phyloP scores from a whole-genome alignment of 73 alveolate species.

The Paramecium pentaurelia region DNA sequence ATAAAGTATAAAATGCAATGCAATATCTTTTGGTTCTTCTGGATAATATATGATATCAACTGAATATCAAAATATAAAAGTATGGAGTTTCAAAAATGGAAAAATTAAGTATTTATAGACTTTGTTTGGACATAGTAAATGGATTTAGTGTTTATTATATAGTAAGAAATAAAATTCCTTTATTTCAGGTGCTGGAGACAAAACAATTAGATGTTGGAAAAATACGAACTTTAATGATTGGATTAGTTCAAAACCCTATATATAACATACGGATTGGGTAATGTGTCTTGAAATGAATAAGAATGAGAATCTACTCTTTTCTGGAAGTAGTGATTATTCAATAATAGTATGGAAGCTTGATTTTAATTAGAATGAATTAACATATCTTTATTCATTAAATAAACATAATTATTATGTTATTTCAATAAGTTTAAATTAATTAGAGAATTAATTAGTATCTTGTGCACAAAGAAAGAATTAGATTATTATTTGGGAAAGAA shows the following conservation, averaged over 20 bases:
- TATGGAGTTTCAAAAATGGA: neutral
- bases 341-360: neutral
- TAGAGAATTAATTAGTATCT: neutral
- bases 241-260: neutral
- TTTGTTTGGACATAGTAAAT: neutral
- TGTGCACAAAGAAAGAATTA: neutral
- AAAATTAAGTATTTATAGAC: neutral
- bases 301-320: neutral
- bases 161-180: neutral
- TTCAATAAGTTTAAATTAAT: neutral
- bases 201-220: neutral
- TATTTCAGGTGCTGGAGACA: neutral
- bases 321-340: neutral
- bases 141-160: neutral
- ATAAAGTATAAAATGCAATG: neutral
- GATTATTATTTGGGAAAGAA: neutral
- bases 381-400: neutral
- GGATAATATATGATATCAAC: neutral
- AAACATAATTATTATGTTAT: neutral
- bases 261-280: neutral
- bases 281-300: neutral
- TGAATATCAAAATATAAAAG: no score
- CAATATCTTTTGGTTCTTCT: neutral
- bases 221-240: neutral
- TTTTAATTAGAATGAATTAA: neutral